Evolutionary conservation across 768 basidiomycete species (phyloP), one percentile per base, ranked within the genome.

Genomic region (Auriscalpium microsporum): DNA sequence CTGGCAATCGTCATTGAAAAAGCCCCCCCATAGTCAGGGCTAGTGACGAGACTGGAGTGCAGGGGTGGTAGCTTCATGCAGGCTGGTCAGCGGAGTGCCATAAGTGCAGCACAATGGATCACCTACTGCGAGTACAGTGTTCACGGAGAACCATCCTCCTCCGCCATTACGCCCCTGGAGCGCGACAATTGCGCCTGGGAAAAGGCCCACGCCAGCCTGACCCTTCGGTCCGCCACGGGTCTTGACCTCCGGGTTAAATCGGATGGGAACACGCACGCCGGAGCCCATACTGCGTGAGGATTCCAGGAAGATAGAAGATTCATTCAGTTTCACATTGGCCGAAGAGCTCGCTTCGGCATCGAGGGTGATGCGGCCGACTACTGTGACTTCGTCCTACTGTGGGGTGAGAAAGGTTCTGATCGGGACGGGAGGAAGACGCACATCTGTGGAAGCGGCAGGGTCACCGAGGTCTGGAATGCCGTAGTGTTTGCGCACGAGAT

Each of bases 121-220:
- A 71, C 87, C 67, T 65, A 97, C 95, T 60, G 83, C 72, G 38
- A 96, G 68, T 9, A 95, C 74, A 63, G 97, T 93, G 23, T 81
- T 81, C 0, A 87, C 94, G 10, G 82, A 75, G 65, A 97, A 98
- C 72, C 83, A 83, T 3, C 84, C 87, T 6, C 90, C 94, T 2
- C 93, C 90, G 1, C 94, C 93, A 68, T 98, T 98, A 67, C 79
- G 81, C 0, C 96, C 96, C 58, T 83, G 89, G 35, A 97, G 65
- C 0, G 87, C 93, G 1, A 86, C 86, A 51, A 98, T 82, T 33
- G 84, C 84, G 4, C 96, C 96, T 5, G 94, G 92, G 65, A 94
- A 98, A 44, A 98, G 66, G 1, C 89, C 85, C 10, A 86, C 70
- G 0, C 83, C 82, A 14, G 78, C 80, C 10, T 80, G 73, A 10